These are phyloP conservation scores for Melaleuca alternifolia DNA, from an alignment of 345 rosid genomes.

Conservation along the genomic window DNA sequence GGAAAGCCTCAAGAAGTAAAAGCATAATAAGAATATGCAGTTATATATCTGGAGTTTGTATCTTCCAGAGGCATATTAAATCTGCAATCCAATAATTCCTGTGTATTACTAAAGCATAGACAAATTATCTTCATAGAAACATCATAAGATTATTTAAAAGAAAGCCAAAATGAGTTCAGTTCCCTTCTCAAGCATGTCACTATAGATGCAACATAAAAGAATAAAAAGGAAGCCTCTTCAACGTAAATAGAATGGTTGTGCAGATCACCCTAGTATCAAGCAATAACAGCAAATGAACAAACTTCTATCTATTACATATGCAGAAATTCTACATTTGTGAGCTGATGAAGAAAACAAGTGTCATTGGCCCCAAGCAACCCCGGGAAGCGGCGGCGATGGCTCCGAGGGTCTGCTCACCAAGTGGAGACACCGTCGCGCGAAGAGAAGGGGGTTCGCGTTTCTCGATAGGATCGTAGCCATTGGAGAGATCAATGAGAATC, in stretches of 20 bases:
- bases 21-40: not conserved
- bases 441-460: conserved; percentile 25
- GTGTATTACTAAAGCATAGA: not conserved
- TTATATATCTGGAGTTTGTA: too few relatives aligned
- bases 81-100: not conserved
- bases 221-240: not conserved
- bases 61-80: too few relatives aligned
- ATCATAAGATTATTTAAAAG: too few relatives aligned
- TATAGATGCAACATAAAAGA: not conserved
- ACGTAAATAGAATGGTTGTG: not conserved
- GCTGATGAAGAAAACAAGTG: not conserved
- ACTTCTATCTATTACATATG: not conserved
- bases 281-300: not conserved
- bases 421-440: conserved; percentile 5
- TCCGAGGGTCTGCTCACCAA: conserved; percentile 6
- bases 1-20: not conserved
- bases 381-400: conserved; percentile 12
- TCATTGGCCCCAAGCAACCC: not conserved
- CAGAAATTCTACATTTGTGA: not conserved
- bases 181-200: not conserved
- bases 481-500: not conserved
- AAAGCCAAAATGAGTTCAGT: not conserved
- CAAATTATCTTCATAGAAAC: not conserved
- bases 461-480: conserved; percentile 51
- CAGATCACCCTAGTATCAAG: not conserved